These are phyloP conservation scores for Cetraspora pellucida DNA, from an alignment of 192 early-diverging fungal species.

Conservation along the genomic window DNA sequence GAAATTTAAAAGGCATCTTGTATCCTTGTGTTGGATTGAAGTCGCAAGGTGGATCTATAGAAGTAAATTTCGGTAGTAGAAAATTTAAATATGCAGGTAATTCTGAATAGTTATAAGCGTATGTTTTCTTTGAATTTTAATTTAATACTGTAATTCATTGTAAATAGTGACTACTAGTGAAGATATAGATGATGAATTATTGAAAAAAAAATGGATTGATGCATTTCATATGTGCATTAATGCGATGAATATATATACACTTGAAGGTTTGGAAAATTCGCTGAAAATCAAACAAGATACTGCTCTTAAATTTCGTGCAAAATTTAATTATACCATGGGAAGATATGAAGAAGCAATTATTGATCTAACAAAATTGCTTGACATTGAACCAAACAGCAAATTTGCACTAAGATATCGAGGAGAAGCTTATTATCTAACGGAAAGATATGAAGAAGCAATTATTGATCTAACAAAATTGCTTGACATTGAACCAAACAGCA, in stretches of 20 bases:
- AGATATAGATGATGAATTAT: too few species aligned
- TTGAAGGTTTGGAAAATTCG: not conserved
- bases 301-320: not conserved
- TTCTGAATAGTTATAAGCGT: not conserved
- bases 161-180: not conserved
- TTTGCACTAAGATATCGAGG: too few species aligned
- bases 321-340: not conserved
- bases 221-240: not conserved
- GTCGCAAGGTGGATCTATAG: slow-evolving; percentile 70
- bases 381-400: too few species aligned
- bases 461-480: not conserved
- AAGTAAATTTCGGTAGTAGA: slow-evolving; percentile 78
- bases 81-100: slow-evolving; percentile 64
- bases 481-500: not conserved
- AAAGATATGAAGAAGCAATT: not conserved
- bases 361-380: too few species aligned
- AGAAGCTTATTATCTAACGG: too few species aligned
- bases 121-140: not conserved
- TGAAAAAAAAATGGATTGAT: not conserved
- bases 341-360: too few species aligned
- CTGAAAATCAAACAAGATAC: too few species aligned
- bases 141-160: not conserved
- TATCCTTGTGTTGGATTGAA: slow-evolving; percentile 76
- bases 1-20: slow-evolving; percentile 49
- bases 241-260: not conserved